These are phyloP conservation scores for Nidula niveotomentosa DNA, from an alignment of 1,284 basidiomycete genomes.

Conservation along the genomic window DNA sequence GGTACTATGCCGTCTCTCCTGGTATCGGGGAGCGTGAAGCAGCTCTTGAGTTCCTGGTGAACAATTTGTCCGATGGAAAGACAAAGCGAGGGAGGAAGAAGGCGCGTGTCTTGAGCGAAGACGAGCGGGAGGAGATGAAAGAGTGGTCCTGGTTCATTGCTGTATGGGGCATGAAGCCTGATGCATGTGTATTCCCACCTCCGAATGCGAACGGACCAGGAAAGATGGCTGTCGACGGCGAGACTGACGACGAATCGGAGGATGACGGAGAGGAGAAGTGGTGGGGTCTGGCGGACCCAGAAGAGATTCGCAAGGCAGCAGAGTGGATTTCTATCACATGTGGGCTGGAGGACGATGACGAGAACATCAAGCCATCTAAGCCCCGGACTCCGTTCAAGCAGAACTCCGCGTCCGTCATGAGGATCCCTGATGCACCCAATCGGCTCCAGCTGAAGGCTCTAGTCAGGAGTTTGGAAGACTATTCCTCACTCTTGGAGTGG, in stretches of 20 bases:
- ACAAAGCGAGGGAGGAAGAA: conserved; percentile 29
- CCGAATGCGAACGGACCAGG: conserved; percentile 1
- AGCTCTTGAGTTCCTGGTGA: conserved; percentile 39
- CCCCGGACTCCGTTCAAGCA: conserved; percentile 8
- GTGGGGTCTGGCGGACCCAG: conserved; percentile 73
- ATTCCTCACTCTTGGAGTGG: conserved; percentile 48
- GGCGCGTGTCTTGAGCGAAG: conserved; percentile 37
- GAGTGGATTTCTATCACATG: conserved; percentile 60
- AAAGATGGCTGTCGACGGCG: conserved; percentile 3
- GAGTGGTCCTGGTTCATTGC: conserved; percentile 76
- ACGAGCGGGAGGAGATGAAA: conserved; percentile 44
- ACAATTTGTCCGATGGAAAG: conserved; percentile 8
- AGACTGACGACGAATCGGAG: conserved; percentile 15
- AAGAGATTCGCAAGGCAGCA: conserved; percentile 63
- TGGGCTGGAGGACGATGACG: conserved; percentile 35
- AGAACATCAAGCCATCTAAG: conserved; percentile 6
- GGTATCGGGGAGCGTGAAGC: conserved; percentile 43
- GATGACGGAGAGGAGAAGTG: conserved; percentile 29
- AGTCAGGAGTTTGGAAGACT: conserved; percentile 45
- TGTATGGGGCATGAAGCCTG: conserved; percentile 62
- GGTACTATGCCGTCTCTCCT: conserved; percentile 55
- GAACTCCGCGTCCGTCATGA: not conserved
- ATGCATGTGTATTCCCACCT: conserved; percentile 6
- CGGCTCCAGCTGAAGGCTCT: conserved; percentile 33
- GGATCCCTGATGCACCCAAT: conserved; percentile 14